These are phyloP conservation scores for Colletotrichum sp. DNA, from an alignment of 2,329 filamentous ascomycete genomes.

Conservation along the genomic window DNA sequence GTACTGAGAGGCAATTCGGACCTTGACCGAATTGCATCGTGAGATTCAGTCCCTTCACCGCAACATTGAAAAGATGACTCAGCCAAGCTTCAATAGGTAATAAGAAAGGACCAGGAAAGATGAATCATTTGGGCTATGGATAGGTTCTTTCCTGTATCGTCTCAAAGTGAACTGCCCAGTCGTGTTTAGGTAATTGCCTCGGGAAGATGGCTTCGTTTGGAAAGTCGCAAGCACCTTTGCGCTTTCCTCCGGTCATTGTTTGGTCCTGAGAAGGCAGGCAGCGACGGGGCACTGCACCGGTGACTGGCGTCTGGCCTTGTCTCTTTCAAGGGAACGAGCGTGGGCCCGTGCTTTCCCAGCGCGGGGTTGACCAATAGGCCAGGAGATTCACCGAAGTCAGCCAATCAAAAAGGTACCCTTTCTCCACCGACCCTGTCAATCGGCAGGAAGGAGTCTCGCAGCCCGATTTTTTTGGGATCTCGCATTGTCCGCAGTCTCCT, in stretches of 20 bases:
- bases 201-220: background rate
- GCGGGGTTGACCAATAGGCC: conserved; percentile 19
- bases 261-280: background rate
- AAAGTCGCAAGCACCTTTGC: background rate
- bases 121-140: background rate
- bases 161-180: background rate
- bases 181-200: background rate
- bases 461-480: conserved; percentile 24
- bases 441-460: conserved; percentile 13
- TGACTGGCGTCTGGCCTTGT: background rate
- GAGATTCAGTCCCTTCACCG: background rate
- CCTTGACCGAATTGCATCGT: conserved; percentile 15
- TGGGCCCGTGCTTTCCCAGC: conserved; percentile 11
- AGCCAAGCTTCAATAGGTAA: background rate
- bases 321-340: background rate
- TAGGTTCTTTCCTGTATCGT: background rate
- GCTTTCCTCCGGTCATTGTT: background rate
- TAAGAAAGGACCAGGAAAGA: background rate
- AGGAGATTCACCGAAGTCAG: background rate
- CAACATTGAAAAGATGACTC: background rate
- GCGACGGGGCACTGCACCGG: background rate
- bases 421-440: conserved; percentile 19
- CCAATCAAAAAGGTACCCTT: conserved; percentile 15
- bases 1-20: conserved; percentile 3
- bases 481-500: conserved; percentile 13